Evolutionary conservation across 306 rosid genomes (phyloP), one percentile per base, ranked within the genome.

Genomic region (Heteromeles arbutifolia): DNA sequence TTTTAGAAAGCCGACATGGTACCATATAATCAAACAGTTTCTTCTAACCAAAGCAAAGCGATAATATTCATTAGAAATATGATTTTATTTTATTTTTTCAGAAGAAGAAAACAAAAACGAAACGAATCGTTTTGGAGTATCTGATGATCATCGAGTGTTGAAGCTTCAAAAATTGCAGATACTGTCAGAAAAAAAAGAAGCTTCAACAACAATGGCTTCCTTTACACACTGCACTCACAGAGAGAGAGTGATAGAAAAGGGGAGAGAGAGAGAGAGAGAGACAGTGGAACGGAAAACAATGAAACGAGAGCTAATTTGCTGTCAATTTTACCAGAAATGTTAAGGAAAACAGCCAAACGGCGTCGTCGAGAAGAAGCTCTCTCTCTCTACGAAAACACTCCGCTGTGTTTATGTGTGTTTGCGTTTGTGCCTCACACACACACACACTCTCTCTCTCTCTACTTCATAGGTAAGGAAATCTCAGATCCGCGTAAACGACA

Each of bases 271-370:
- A 77, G 34, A 65, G 77, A 73, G 88, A 85, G 79, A 82, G 84
- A 82, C 82, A 65, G 83, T 82, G 86, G 77, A 82, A 71, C 85
- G 34, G 77, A 80, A 74, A 77, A 77, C 84, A 80, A 85, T 74
- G 86, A 85, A 85, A 34, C 71, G 14, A 54, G 79, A 73, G 66
- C 84, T 70, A 75, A 70, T 64, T 67, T 19, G 65, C 15, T 63
- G 75, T 37, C 69, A 75, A 82, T 73, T 71, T 67, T 24, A 57
- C 78, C 67, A 64, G 57, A 70, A 62, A 70, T 50, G 53, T 10
- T 45, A 72, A 74, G 39, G 12, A 57, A 68, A 19, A 24, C 13
- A 48, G 53, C 54, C 54, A 50, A 50, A 28, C 41, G 10, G 44
- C 63, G 44, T 76, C 67, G 69, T 78, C 64, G 69, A 21, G 26